Evolutionary conservation across 768 basidiomycete species (phyloP), one percentile per base, ranked within the genome.

Genomic region (Lactifluus rugatus): DNA sequence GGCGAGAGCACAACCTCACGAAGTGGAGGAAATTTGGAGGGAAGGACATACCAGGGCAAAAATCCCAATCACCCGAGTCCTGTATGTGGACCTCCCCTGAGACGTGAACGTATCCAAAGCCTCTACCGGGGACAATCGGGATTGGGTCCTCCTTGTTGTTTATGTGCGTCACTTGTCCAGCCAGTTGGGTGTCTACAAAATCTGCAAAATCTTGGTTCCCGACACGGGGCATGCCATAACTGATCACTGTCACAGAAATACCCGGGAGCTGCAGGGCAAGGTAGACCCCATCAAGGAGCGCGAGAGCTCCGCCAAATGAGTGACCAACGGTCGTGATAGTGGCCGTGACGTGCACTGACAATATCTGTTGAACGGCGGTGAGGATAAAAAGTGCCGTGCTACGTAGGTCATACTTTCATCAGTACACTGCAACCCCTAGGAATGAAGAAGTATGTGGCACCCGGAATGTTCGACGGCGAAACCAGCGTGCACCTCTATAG

Each of bases 51-150:
- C 81, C 80, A 5, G 82, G 75, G 61, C 85, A 87, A 6, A 70
- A 57, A 21, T 74, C 68, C 84, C 84, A 87, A 17, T 70, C 67
- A 0, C 71, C 73, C 2, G 71, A 73, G 32, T 70, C 71, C 41
- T 77, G 73, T 62, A 75, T 73, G 57, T 74, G 74, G 5, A 70
- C 59, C 64, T 75, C 74, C 2, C 71, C 73, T 13, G 66, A 66
- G 3, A 76, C 74, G 45, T 82, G 81, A 52, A 68, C 70, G 64
- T 69, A 82, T 2, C 77, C 78, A 16, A 79, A 68, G 62, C 71
- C 69, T 34, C 57, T 66, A 7, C 73, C 74, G 17, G 67, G 63
- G 8, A 66, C 54, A 52, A 65, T 74, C 2, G 77, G 77, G n/a
- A 78, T 62, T 0, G 70, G 67, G 54, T 78, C 77, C 37, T 54